Evolutionary conservation across 495 filamentous ascomycete species (phyloP), one percentile per base, ranked within the genome.

Genomic region (Penicillium tannophilum): DNA sequence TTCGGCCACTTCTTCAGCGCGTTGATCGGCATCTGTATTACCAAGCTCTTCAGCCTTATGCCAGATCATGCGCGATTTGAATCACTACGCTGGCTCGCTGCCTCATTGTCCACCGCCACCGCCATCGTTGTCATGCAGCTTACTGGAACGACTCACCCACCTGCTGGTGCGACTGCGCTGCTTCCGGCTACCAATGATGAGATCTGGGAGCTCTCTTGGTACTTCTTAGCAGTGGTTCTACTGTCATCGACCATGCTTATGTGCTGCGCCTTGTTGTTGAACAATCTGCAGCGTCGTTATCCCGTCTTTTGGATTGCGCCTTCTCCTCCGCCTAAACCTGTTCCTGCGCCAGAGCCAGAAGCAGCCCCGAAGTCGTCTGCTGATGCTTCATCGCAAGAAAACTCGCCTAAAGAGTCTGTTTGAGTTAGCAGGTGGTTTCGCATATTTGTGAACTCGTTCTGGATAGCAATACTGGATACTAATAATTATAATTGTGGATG

Each of bases 91-190:
- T 93, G 87, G 88, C 70, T 93, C 0, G 86, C 81, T 1, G 88
- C 81, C 11, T 82, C 88, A 1, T 70, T 94, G 0, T 76, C 86
- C 5, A 88, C 86, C 23, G 88, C 86, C 0, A 59, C 78, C 14
- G 79, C 90, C 0, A 87, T 86, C 8, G 78, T 86, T 0, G 63
- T 86, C 19, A 96, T 95, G 91, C 81, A 82, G 2, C 54, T 90
- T 16, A 92, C 90, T 0, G 84, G 84, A 7, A 93, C 90, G 0
- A 80, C 90, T 0, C 88, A 96, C 63, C 91, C 91, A 7, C 91
- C 91, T 3, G 91, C 90, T 0, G 91, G 91, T 12, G 91, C 91
- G 1, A 93, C 90, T 4, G 91, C 91, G 1, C 66, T 96, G 11
- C 76, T 94, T 28, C 88, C 89, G 0, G 88, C 87, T 1, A 77